Conservation (phyloP, 805 yeast species). For the Lachancea sp. region DNA sequence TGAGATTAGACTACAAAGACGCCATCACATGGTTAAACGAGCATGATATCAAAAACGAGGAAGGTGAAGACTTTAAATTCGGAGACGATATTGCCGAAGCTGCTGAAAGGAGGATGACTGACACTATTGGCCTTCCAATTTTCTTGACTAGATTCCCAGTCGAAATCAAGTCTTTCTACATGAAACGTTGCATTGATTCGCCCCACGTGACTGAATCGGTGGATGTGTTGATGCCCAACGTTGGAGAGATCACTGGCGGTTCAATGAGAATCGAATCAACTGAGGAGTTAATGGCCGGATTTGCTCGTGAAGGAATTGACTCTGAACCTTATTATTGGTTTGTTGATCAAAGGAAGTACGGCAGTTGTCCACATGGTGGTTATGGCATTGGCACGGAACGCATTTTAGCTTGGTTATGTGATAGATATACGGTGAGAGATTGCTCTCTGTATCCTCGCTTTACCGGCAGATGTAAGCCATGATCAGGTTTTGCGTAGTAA, state of each 20-base stretch:
- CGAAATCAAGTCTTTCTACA: constrained; percentile 95
- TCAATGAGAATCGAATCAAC: constrained; percentile 89
- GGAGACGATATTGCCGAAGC: constrained; percentile 99
- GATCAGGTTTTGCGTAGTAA: constrained; percentile 11
- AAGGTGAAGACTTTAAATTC: constrained; percentile 83
- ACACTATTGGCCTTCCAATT: constrained; percentile 86
- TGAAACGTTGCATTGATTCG: constrained; percentile 87
- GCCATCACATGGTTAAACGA: constrained; percentile 97
- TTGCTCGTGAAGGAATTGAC: constrained; percentile 86
- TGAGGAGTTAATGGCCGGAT: constrained; percentile 82
- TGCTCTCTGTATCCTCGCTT: constrained; percentile 97
- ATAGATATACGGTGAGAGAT: constrained; percentile 96
- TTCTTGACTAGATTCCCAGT: constrained; percentile 92
- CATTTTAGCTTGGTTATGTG: constrained; percentile 95
- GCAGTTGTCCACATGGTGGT: constrained; percentile 98
- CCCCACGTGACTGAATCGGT: constrained; percentile 96
- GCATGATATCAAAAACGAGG: constrained; percentile 90
- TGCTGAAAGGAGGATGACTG: constrained; percentile 98
- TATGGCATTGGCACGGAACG: constrained; percentile 98
- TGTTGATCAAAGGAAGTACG: constrained; percentile 90
- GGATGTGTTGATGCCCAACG: constrained; percentile 97
- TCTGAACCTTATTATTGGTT: constrained; percentile 91
- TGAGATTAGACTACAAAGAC: constrained; percentile 82
- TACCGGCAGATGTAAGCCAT: constrained; percentile 97
- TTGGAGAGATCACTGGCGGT: constrained; percentile 98